Percentiles rank a stretch among this genome's conserved stretches.
Conservation (phyloP, 2,329 filamentous ascomycete species). For the Calonectria leucothoes region DNA sequence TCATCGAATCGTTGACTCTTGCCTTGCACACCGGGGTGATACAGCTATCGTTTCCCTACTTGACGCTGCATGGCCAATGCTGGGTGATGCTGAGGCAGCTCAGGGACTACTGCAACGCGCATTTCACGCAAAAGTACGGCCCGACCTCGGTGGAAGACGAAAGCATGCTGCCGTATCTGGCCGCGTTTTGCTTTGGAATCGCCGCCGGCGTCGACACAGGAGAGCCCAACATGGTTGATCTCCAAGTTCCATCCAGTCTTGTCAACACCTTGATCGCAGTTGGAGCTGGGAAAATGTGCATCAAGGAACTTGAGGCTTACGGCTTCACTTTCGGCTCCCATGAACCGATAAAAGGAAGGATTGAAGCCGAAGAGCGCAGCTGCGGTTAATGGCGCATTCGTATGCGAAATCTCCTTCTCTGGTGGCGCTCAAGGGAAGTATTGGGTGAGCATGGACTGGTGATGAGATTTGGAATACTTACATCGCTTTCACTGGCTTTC, state of each 20-base stretch:
- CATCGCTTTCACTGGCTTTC: no score
- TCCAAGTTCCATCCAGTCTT: neutral
- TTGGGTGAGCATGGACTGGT: no score
- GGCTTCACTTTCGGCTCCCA: neutral
- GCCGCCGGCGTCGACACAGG: neutral
- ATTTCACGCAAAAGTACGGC: neutral
- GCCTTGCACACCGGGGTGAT: conserved; percentile 51
- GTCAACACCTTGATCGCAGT: neutral
- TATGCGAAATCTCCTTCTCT: no score
- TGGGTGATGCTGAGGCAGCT: neutral
- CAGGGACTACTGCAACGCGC: neutral
- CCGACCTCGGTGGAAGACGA: neutral
- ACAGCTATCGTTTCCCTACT: conserved; percentile 47
- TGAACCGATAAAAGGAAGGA: no score
- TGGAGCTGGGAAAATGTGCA: neutral
- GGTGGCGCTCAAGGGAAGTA: no score
- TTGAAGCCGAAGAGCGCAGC: no score
- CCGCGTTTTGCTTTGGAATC: neutral
- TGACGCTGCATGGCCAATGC: neutral
- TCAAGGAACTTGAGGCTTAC: neutral
- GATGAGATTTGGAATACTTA: no score
- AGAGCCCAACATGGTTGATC: neutral
- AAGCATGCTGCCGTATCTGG: neutral
- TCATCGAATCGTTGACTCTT: conserved; percentile 47
- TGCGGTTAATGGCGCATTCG: no score